Percentiles rank a stretch among this genome's conserved stretches.
Evolutionary conservation across 805 yeast species (phyloP).

Genomic region (Limtongia smithiae): DNA sequence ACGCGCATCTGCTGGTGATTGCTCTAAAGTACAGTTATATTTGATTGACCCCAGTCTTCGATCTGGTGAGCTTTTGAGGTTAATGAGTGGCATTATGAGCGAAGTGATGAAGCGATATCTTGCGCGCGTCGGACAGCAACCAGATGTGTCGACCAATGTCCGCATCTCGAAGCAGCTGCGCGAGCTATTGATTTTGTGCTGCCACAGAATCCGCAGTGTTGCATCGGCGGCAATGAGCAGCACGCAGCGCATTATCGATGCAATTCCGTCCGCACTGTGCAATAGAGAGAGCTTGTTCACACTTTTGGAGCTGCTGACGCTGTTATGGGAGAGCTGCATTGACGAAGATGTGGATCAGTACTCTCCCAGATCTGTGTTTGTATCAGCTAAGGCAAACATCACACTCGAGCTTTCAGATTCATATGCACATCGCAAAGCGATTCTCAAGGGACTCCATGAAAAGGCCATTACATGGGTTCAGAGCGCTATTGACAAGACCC

Average conservation of each 20-base stretch:
- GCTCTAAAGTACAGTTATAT: constrained; percentile 72
- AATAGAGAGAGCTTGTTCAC: constrained; percentile 70
- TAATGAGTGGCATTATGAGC: constrained; percentile 61
- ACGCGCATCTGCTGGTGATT: constrained; percentile 75
- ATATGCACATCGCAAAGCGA: constrained; percentile 65
- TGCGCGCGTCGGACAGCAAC: constrained; percentile 45
- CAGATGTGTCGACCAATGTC: constrained; percentile 53
- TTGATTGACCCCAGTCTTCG: constrained; percentile 82
- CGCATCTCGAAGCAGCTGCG: constrained; percentile 66
- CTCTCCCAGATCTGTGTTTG: constrained; percentile 73
- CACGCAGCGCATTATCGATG: constrained; percentile 61
- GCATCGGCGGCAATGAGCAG: constrained; percentile 79
- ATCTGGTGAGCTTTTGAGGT: constrained; percentile 63
- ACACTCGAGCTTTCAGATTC: constrained; percentile 66
- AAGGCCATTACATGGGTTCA: constrained; percentile 67
- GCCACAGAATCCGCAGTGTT: constrained; percentile 69
- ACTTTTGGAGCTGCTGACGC: constrained; percentile 71
- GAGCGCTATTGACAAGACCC: constrained; percentile 53
- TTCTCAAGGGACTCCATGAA: constrained; percentile 57
- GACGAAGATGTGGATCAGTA: constrained; percentile 83
- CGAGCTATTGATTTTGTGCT: constrained; percentile 61
- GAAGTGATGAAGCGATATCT: constrained; percentile 42
- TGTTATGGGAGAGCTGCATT: constrained; percentile 71
- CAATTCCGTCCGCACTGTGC: constrained; percentile 75
- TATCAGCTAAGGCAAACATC: constrained; percentile 46